phyloP scores from a whole-genome alignment of 768 basidiomycete genomes.

The Pleurotus tuber-regium region DNA sequence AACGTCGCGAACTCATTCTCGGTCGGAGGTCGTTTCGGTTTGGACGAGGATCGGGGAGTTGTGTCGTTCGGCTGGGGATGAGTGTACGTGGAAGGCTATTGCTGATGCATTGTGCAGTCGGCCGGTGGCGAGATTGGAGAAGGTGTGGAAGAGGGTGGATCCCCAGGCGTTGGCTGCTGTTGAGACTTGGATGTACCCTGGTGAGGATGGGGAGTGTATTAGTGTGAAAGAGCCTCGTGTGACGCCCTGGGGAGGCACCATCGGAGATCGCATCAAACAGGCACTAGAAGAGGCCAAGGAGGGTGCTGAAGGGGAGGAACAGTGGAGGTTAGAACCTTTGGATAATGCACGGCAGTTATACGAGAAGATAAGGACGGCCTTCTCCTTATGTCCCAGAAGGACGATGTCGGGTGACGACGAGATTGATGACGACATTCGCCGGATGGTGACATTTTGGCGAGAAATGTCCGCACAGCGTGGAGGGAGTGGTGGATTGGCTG shows the following conservation, averaged over 20 bases:
- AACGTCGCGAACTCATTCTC: conserved; percentile 62
- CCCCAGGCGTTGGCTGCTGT: conserved; percentile 51
- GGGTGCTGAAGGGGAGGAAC: conserved; percentile 32
- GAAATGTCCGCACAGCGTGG: conserved; percentile 40
- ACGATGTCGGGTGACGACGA: conserved; percentile 26
- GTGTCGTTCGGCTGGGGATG: conserved; percentile 70
- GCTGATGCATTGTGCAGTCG: conserved; percentile 66
- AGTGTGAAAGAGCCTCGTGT: conserved; percentile 43
- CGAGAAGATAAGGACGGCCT: conserved; percentile 46
- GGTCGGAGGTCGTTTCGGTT: conserved; percentile 67
- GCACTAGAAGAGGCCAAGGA: conserved; percentile 46
- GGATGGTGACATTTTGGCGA: conserved; percentile 58
- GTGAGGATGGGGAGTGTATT: conserved; percentile 26
- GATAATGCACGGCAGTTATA: conserved; percentile 43
- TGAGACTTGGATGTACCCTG: conserved; percentile 64
- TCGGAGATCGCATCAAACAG: conserved; percentile 42
- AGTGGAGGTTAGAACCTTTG: conserved; percentile 40
- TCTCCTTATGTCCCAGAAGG: conserved; percentile 50
- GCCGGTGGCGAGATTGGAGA: conserved; percentile 73
- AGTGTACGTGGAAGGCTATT: conserved; percentile 78
- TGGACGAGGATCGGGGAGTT: conserved; percentile 77
- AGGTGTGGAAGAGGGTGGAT: conserved; percentile 79
- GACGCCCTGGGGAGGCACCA: conserved; percentile 71
- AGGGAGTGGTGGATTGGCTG: conserved; percentile 37
- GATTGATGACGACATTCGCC: conserved; percentile 42